phyloP scores from a whole-genome alignment of 2,329 filamentous ascomycete species.

The Podosphaera leucotricha region DNA sequence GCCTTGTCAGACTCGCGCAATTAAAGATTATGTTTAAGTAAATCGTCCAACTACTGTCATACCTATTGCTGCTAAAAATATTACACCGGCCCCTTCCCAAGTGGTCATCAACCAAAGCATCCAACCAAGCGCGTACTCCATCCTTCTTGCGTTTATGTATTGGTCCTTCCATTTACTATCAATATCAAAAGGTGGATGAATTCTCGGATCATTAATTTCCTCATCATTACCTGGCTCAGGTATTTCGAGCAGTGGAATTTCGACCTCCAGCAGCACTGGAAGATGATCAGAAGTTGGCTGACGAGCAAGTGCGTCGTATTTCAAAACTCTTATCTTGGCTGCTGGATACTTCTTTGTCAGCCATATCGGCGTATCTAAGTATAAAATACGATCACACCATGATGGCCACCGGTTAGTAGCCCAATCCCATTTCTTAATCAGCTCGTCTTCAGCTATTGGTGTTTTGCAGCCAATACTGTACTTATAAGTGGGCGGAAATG shows the following conservation, averaged over 20 bases:
- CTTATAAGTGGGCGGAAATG: conserved; percentile 88
- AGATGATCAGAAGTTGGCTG: conserved; percentile 74
- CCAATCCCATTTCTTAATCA: conserved; percentile 35
- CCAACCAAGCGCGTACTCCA: conserved; percentile 35
- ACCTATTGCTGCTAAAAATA: conserved; percentile 12
- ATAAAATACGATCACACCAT: conserved; percentile 86
- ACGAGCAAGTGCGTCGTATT: conserved; percentile 54
- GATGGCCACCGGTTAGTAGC: conserved; percentile 65
- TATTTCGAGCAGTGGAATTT: conserved; percentile 32
- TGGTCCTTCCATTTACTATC: conserved; percentile 30
- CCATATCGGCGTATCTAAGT: conserved; percentile 37
- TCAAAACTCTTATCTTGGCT: conserved; percentile 29
- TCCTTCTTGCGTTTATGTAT: conserved; percentile 27
- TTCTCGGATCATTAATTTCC: conserved; percentile 17
- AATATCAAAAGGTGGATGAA: conserved; percentile 30
- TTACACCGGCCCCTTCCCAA: conserved; percentile 12
- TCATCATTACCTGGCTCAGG: conserved; percentile 15
- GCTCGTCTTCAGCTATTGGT: neutral
- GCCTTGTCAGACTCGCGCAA: neutral
- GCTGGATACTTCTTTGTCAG: conserved; percentile 16
- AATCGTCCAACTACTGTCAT: neutral
- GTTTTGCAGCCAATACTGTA: conserved; percentile 27
- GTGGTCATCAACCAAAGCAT: conserved; percentile 21
- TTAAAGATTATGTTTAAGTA: neutral
- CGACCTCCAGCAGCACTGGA: conserved; percentile 49